Base-by-base conservation (phyloP, 2,329 filamentous ascomycete genomes). In the Elsinoe batatas region DNA sequence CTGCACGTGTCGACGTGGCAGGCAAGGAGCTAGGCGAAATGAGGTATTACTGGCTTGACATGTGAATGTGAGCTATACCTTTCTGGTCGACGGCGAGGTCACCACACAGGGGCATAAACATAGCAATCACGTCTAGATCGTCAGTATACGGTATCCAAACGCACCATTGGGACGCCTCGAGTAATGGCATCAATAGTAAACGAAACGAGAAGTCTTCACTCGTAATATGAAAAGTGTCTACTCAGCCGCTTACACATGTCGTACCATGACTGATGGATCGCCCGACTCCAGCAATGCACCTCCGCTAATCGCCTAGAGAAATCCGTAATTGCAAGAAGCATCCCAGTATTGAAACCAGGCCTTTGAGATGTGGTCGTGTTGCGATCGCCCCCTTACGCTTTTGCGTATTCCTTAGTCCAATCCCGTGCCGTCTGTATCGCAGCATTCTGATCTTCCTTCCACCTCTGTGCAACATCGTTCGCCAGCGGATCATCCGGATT, bases 401-500 rank as follows among this genome's bases (percentile, higher is more conserved):
- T 79, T 49, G 91, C 91, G 68, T 93, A 88, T 64, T 85, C 84
- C 69, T 79, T 79, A 11, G 93, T 97, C 91, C 93, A 97, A 66
- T 95, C 89, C 67, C 80, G 85, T 13, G 91, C 91, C 6, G 90
- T 97, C 61, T 87, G 83, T 64, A 98, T 97, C 20, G 93, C 93
- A 47, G 88, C 88, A 61, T 84, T 83, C 72, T 97, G 88, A 67
- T 98, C 85, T 67, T 97, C 90, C 76, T 97, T 96, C 93, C 93
- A 98, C 68, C 86, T 85, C 76, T 97, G 94, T 35, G 93, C 93
- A 40, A 98, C 93, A 62, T 98, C 91, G 68, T 95, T 94, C 50
- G 93, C 94, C 40, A 98, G 82, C n/a, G 93, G 94, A 68, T 98
- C 93, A 67, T 98, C 93, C 30, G 94, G 93, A 72, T 98, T 98